phyloP scores from a whole-genome alignment of 2,329 filamentous ascomycete genomes.

The Corynespora cassiicola region DNA sequence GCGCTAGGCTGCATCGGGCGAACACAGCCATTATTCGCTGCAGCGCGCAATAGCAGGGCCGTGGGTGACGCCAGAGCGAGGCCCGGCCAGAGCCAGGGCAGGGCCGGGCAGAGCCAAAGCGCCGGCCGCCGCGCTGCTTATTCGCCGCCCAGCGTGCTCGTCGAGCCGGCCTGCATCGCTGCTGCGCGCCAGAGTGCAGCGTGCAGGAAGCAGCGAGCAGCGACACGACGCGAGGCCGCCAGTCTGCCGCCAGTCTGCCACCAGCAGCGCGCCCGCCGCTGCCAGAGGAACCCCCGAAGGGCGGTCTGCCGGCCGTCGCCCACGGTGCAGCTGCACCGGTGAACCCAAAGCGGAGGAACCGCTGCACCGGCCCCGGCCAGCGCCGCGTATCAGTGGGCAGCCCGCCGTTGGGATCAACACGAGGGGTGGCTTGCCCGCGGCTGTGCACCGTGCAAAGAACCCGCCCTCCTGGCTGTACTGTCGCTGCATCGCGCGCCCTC shows the following conservation, averaged over 20 bases:
- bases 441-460: conserved; percentile 14
- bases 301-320: conserved; percentile 17
- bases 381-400: conserved; percentile 10
- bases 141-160: conserved; percentile 6
- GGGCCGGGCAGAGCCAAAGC: conserved; percentile 11
- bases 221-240: conserved; percentile 5
- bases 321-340: conserved; percentile 8
- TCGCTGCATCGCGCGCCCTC: too few relatives aligned
- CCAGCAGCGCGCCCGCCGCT: conserved; percentile 6
- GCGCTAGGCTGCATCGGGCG: conserved; percentile 30
- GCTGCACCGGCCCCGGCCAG: not conserved
- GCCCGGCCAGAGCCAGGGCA: too few relatives aligned
- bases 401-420: not conserved
- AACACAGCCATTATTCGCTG: conserved; percentile 32
- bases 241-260: conserved; percentile 20
- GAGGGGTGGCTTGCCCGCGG: conserved; percentile 7
- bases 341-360: conserved; percentile 9
- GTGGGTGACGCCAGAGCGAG: conserved; percentile 21
- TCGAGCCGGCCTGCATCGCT: conserved; percentile 11
- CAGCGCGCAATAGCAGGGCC: conserved; percentile 18
- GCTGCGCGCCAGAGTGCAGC: conserved; percentile 4
- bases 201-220: conserved; percentile 3
- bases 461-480: too few relatives aligned
- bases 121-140: conserved; percentile 4
- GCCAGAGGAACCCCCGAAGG: conserved; percentile 16